Conservation (phyloP, 148 eudicot genomes). For the Nepenthes mirabilis region DNA sequence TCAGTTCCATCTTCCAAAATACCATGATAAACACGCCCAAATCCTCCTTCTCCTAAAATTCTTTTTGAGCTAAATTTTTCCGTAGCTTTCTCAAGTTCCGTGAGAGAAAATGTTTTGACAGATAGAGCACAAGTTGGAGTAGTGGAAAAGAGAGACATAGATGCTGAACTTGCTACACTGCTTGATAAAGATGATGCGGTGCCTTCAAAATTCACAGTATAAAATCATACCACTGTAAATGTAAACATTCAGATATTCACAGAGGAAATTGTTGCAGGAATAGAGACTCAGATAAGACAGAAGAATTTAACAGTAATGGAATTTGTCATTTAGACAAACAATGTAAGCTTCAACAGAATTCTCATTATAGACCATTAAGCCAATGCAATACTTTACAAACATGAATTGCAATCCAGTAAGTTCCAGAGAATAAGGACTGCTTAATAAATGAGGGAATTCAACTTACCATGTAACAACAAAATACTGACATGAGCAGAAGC, state of each 20-base stretch:
- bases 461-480: no score
- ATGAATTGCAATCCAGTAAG: no score
- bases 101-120: conserved; percentile 66
- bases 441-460: no score
- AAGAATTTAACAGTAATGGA: no score
- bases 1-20: conserved; percentile 62
- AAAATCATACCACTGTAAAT: neutral
- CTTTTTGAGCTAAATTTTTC: conserved; percentile 65
- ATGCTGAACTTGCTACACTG: conserved; percentile 63
- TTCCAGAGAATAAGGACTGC: no score
- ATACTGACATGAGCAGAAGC: no score
- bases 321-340: no score
- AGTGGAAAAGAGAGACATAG: conserved; percentile 56
- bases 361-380: no score
- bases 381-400: no score
- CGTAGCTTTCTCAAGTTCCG: conserved; percentile 79
- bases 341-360: no score
- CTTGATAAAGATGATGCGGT: conserved; percentile 55
- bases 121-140: conserved; percentile 72
- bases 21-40: conserved; percentile 96
- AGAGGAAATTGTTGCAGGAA: neutral
- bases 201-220: conserved; percentile 36
- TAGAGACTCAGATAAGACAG: no score
- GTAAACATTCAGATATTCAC: conserved; percentile 1
- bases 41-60: conserved; percentile 97